Evolutionary conservation across 495 filamentous ascomycete genomes (phyloP).

Genomic region (Tirmania nivea): DNA sequence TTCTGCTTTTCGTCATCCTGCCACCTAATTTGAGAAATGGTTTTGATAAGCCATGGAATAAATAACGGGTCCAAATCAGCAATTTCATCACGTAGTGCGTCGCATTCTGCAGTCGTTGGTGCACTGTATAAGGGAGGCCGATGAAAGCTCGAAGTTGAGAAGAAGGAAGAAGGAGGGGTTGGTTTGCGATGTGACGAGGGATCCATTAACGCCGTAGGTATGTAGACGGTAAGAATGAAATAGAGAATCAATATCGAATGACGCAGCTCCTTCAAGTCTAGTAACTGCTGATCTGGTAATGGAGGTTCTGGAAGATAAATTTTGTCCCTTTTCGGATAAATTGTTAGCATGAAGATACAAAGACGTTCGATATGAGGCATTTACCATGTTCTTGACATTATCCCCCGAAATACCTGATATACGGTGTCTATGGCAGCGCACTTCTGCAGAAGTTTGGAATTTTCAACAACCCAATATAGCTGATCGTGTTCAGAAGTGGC

Average conservation of each 20-base stretch:
- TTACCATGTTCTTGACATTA: slow-evolving; percentile 2
- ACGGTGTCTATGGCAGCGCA: slow-evolving; percentile 37
- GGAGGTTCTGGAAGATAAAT: background rate
- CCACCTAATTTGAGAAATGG: slow-evolving; percentile 64
- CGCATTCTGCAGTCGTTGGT: background rate
- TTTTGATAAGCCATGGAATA: slow-evolving; percentile 48
- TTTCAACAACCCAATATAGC: slow-evolving; percentile 45
- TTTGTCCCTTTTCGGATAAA: background rate
- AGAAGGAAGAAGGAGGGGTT: slow-evolving; percentile 5
- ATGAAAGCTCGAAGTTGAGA: slow-evolving; percentile 24
- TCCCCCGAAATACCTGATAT: slow-evolving; percentile 22
- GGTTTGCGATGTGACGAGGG: background rate
- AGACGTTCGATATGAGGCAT: background rate
- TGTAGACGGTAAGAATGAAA: slow-evolving; percentile 39
- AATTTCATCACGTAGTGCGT: slow-evolving; percentile 19
- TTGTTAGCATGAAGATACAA: background rate
- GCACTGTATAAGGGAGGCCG: background rate
- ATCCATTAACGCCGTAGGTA: slow-evolving; percentile 23
- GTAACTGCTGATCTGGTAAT: background rate
- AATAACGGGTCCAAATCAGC: slow-evolving; percentile 43
- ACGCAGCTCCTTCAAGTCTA: slow-evolving; percentile 27
- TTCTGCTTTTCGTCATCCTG: slow-evolving; percentile 33
- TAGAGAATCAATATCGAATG: slow-evolving; percentile 49
- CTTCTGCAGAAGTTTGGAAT: slow-evolving; percentile 35
- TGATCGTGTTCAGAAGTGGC: slow-evolving; percentile 35